Evolutionary conservation across 2,329 filamentous ascomycete genomes (phyloP).

Genomic region (Trichoderma brevicompactum): DNA sequence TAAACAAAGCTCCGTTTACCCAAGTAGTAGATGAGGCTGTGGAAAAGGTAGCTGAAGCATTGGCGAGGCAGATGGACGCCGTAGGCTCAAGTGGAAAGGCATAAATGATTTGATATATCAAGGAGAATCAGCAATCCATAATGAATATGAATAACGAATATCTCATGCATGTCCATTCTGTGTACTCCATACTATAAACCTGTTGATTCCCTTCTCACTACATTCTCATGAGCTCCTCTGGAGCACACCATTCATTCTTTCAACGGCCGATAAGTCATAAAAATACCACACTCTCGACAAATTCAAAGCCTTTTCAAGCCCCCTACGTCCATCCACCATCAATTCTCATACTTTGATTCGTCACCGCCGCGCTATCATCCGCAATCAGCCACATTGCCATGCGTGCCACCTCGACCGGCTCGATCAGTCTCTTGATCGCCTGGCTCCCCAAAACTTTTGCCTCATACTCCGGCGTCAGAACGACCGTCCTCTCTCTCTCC

Average conservation of each 20-base stretch:
- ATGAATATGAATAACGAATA: neutral
- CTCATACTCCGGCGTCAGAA: slow-evolving; percentile 49
- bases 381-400: slow-evolving; percentile 51
- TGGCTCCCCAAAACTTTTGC: slow-evolving; percentile 47
- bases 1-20: slow-evolving; percentile 37
- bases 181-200: neutral
- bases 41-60: slow-evolving; percentile 31
- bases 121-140: no score
- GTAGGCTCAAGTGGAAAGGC: slow-evolving; percentile 24
- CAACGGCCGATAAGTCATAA: no score
- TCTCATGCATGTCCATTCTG: neutral
- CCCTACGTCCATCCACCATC: slow-evolving; percentile 28
- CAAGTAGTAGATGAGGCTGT: slow-evolving; percentile 48
- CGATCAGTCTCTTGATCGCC: slow-evolving; percentile 47
- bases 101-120: neutral
- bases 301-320: no score
- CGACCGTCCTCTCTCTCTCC: slow-evolving; percentile 48
- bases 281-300: no score
- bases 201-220: no score
- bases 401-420: slow-evolving; percentile 51
- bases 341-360: slow-evolving; percentile 27
- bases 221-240: no score
- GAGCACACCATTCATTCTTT: no score
- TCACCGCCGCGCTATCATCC: slow-evolving; percentile 43
- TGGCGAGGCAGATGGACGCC: slow-evolving; percentile 24